phyloP scores from a whole-genome alignment of 257 asterid species.

The Nicotiana paniculata region DNA sequence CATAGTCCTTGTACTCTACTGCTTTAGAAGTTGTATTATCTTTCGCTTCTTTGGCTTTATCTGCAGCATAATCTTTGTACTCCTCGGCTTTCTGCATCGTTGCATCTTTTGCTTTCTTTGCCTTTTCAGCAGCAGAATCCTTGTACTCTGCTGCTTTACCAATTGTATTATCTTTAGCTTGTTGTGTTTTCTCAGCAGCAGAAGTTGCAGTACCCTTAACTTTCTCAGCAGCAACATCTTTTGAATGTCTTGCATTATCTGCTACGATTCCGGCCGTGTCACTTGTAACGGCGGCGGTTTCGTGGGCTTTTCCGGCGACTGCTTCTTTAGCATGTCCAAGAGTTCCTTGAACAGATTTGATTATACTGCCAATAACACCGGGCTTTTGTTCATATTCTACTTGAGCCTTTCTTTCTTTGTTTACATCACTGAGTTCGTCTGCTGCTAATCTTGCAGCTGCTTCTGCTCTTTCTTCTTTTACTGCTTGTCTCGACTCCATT shows the following conservation, averaged over 20 bases:
- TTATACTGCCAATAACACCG: constrained; percentile 27
- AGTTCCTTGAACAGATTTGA: constrained; percentile 31
- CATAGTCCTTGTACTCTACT: too few relatives aligned
- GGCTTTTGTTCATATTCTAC: constrained; percentile 4
- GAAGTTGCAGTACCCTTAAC: not conserved
- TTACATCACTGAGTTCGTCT: constrained; percentile 47
- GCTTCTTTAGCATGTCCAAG: constrained; percentile 35
- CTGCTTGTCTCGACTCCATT: constrained; percentile 44
- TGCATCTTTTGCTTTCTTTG: not conserved
- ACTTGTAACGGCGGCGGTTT: constrained; percentile 13
- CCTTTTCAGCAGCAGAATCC: constrained; percentile 3
- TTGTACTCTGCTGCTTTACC: constrained; percentile 8
- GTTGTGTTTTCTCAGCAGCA: constrained; percentile 8
- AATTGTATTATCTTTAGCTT: not conserved
- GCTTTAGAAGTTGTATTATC: too few relatives aligned
- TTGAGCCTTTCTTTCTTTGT: constrained; percentile 31
- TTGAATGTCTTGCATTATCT: not conserved
- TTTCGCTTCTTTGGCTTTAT: constrained; percentile 8
- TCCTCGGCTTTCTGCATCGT: not conserved
- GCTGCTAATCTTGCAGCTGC: constrained; percentile 49
- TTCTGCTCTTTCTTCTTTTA: constrained; percentile 49
- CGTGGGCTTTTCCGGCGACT: constrained; percentile 30
- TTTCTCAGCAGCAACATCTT: not conserved
- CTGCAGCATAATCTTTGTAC: constrained; percentile 11
- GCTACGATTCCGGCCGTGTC: not conserved